Percentiles rank a stretch among this genome's conserved stretches.
phyloP scores from a whole-genome alignment of 106 monocot species.

The Dactylorhiza incarnata region DNA sequence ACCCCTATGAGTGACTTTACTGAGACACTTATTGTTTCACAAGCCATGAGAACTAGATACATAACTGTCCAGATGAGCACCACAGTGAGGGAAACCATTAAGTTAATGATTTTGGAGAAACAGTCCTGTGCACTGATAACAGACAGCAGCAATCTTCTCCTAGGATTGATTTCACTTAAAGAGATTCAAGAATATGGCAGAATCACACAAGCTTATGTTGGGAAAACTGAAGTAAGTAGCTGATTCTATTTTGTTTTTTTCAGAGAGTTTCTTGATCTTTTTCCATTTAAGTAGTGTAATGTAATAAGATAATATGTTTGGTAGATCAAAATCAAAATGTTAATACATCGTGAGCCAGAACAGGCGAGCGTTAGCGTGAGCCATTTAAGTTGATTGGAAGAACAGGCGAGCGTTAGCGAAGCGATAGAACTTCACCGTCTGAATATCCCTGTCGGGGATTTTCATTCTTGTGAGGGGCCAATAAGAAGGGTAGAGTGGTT shows the following conservation, averaged over 20 bases:
- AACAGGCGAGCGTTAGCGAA: too few relatives aligned
- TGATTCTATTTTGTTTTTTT: not conserved
- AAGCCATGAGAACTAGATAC: constrained; percentile 77
- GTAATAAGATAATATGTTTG: not conserved
- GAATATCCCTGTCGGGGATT: too few relatives aligned
- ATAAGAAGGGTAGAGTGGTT: too few relatives aligned
- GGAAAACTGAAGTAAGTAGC: constrained; percentile 22
- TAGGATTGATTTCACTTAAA: constrained; percentile 55
- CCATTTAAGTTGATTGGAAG: too few relatives aligned
- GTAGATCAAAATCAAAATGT: not conserved
- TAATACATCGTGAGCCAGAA: not conserved
- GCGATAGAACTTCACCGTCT: too few relatives aligned
- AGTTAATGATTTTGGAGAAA: constrained; percentile 57
- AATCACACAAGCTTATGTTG: constrained; percentile 9
- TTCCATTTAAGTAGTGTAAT: not conserved
- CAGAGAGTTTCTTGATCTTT: not conserved
- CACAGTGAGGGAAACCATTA: constrained; percentile 36
- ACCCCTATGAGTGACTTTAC: constrained; percentile 14
- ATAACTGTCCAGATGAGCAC: constrained; percentile 40
- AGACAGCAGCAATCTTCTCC: constrained; percentile 26
- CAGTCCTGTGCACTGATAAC: constrained; percentile 49
- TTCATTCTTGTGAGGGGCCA: too few relatives aligned
- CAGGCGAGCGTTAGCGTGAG: too few relatives aligned
- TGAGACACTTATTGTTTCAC: constrained; percentile 48
- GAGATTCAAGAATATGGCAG: constrained; percentile 39